A percentile compares a stretch with the other conserved stretches of the same genome.
Conservation (phyloP, 768 basidiomycete genomes). For the Mycena belliarum region DNA sequence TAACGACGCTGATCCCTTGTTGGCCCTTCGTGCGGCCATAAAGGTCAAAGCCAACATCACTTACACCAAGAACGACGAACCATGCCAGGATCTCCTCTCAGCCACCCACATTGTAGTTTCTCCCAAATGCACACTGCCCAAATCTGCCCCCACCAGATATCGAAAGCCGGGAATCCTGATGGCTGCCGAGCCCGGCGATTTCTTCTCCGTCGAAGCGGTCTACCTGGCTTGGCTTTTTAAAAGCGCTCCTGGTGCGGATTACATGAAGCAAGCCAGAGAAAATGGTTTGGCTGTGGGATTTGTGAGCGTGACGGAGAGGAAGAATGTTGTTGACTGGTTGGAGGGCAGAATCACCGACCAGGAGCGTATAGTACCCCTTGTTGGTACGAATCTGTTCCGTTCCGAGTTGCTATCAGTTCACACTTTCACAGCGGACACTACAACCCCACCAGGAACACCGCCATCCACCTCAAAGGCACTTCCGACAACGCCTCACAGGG, state of each 20-base stretch:
- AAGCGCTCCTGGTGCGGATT: constrained; percentile 78
- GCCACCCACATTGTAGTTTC: constrained; percentile 70
- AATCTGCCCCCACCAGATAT: constrained; percentile 77
- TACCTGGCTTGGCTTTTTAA: constrained; percentile 82
- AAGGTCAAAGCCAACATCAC: constrained; percentile 52
- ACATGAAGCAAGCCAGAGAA: constrained; percentile 84
- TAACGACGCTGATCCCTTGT: constrained; percentile 46
- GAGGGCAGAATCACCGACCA: constrained; percentile 56
- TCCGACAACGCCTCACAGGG: constrained; percentile 31
- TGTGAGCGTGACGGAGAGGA: constrained; percentile 87
- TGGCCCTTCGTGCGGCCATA: constrained; percentile 63
- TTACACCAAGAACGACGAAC: constrained; percentile 44
- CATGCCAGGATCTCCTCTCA: constrained; percentile 48
- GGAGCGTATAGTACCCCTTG: constrained; percentile 50
- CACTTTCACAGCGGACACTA: constrained; percentile 43
- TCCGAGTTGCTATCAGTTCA: not conserved
- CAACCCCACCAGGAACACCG: constrained; percentile 61
- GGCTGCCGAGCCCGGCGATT: constrained; percentile 53
- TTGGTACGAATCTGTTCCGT: constrained; percentile 29
- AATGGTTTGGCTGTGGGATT: constrained; percentile 71
- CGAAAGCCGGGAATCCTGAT: constrained; percentile 57
- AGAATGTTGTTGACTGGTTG: constrained; percentile 84
- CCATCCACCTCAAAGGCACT: constrained; percentile 32
- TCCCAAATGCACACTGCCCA: constrained; percentile 56
- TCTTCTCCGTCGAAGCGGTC: constrained; percentile 79